Evolutionary conservation across 148 eudicot species (phyloP).

Genomic region (Rhododendron ferrugineum): DNA sequence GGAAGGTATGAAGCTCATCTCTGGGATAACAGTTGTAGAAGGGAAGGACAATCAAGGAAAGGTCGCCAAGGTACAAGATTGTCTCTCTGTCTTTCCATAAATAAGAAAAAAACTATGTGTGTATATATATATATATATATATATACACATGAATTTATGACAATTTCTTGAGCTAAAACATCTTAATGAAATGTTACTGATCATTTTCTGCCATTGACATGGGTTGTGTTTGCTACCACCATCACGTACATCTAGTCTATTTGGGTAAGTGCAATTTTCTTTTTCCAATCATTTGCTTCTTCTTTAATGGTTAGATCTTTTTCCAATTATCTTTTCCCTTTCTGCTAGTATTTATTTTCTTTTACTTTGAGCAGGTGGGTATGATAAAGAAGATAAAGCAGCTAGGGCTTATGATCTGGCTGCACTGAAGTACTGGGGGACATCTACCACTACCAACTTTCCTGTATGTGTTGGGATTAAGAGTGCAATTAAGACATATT

Average conservation of each 20-base stretch:
- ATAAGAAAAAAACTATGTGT: neutral
- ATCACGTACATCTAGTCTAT: constrained; percentile 44
- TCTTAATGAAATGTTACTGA: constrained; percentile 6
- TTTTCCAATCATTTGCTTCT: neutral
- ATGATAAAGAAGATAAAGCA: constrained; percentile 98
- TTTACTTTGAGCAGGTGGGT: constrained; percentile 54
- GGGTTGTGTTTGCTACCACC: neutral
- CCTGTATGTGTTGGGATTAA: constrained; percentile 44
- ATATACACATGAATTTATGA: neutral
- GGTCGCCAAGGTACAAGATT: constrained; percentile 82
- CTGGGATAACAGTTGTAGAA: constrained; percentile 94
- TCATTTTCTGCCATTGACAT: constrained; percentile 14
- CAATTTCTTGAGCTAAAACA: neutral
- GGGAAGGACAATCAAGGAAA: constrained; percentile 95
- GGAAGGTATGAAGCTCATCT: constrained; percentile 92
- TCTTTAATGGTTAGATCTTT: neutral
- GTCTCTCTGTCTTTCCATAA: neutral
- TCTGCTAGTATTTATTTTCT: neutral
- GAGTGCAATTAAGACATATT: neutral
- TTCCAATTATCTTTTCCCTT: neutral
- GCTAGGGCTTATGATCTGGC: constrained; percentile 97
- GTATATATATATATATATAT: no score
- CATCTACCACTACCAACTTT: constrained; percentile 94
- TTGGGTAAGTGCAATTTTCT: constrained; percentile 50
- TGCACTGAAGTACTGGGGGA: constrained; percentile 97